Evolutionary conservation across 2,329 filamentous ascomycete genomes (phyloP).

Genomic region (Penicillium sumatraense): DNA sequence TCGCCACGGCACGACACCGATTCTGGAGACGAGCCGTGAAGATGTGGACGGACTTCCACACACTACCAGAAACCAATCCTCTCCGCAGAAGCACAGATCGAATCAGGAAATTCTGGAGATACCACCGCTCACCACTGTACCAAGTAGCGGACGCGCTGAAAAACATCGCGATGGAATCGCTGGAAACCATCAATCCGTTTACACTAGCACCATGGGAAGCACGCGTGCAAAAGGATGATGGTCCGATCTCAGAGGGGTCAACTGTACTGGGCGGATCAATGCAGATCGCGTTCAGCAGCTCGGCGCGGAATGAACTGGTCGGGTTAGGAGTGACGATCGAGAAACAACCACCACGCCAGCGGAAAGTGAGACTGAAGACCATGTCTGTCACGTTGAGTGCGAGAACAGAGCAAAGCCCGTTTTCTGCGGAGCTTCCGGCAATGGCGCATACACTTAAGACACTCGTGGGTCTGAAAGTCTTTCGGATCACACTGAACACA

Average conservation of each 20-base stretch:
- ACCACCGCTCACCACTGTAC: constrained; percentile 10
- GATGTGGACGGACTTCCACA: constrained; percentile 23
- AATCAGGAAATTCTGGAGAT: constrained; percentile 22
- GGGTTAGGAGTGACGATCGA: too few species aligned
- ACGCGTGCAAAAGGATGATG: constrained; percentile 1
- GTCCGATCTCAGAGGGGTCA: background rate
- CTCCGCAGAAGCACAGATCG: constrained; percentile 19
- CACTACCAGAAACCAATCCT: constrained; percentile 19
- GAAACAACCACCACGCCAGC: too few species aligned
- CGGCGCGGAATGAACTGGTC: too few species aligned
- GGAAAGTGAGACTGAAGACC: constrained; percentile 20
- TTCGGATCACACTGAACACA: constrained; percentile 21
- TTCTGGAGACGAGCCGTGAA: constrained; percentile 26
- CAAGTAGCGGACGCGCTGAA: constrained; percentile 13
- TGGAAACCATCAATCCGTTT: constrained; percentile 17
- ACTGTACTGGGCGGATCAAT: constrained; percentile 13
- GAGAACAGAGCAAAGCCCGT: constrained; percentile 29
- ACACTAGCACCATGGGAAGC: constrained; percentile 8
- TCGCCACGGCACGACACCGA: constrained; percentile 21
- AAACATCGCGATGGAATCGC: constrained; percentile 13
- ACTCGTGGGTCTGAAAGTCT: constrained; percentile 21
- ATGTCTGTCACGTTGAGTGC: constrained; percentile 8
- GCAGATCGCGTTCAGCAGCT: constrained; percentile 23
- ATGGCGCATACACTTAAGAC: too few species aligned
- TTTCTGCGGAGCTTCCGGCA: constrained; percentile 27